phyloP scores from a whole-genome alignment of 2,329 filamentous ascomycete genomes.

The Colletotrichum falcatum region DNA sequence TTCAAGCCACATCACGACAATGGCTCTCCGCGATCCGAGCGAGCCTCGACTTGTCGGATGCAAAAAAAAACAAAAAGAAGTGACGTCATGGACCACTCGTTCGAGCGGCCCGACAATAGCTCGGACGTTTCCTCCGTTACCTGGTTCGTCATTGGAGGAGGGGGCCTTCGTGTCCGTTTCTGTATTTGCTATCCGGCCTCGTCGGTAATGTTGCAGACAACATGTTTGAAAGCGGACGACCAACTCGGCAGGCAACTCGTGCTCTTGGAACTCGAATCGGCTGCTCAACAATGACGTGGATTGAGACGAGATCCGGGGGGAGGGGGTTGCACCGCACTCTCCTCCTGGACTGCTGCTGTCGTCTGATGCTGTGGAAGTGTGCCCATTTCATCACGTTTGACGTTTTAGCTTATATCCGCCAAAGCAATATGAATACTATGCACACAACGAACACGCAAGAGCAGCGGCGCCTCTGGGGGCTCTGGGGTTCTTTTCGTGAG shows the following conservation, averaged over 20 bases:
- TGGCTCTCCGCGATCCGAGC: background rate
- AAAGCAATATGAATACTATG: background rate
- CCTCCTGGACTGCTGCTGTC: background rate
- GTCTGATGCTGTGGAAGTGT: background rate
- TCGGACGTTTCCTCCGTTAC: background rate
- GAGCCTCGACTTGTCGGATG: background rate
- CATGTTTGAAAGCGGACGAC: no score
- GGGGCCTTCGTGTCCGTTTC: background rate
- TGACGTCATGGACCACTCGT: background rate
- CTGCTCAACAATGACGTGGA: background rate
- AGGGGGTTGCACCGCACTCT: background rate
- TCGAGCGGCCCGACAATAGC: background rate
- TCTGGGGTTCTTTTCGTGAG: background rate
- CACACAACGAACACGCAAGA: background rate
- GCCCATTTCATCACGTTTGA: background rate
- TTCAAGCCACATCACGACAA: conserved; percentile 12
- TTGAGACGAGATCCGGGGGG: background rate
- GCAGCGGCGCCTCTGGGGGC: background rate
- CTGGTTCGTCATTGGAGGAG: background rate
- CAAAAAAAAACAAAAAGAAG: no score
- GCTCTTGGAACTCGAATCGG: background rate
- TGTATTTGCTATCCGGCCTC: background rate
- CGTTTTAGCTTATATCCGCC: background rate
- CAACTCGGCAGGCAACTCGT: background rate
- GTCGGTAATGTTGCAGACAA: no score